Percentiles rank a stretch among this genome's conserved stretches.
These are phyloP conservation scores for Claviceps sp. DNA, from an alignment of 2,329 filamentous ascomycete genomes.

Conservation along the genomic window DNA sequence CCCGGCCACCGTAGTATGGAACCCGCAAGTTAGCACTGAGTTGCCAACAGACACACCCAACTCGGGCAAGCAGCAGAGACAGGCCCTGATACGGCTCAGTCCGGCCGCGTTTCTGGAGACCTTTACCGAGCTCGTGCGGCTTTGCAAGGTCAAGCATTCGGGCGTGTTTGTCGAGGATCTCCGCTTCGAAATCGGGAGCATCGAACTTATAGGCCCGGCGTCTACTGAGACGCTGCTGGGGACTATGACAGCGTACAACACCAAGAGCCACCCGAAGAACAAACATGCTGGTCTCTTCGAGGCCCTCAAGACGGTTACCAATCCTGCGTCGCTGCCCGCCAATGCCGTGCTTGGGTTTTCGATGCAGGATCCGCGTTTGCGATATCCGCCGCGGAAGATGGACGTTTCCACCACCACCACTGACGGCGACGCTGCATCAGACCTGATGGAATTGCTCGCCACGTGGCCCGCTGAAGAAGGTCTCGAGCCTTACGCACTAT, in stretches of 20 bases:
- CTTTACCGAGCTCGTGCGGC: conserved; percentile 47
- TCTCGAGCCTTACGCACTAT: conserved; percentile 41
- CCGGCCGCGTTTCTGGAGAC: conserved; percentile 64
- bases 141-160: conserved; percentile 47
- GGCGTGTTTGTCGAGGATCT: conserved; percentile 52
- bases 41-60: conserved; percentile 13
- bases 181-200: conserved; percentile 51
- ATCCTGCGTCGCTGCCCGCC: conserved; percentile 54
- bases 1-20: conserved; percentile 66
- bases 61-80: conserved; percentile 18
- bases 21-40: conserved; percentile 25
- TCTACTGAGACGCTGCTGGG: conserved; percentile 67
- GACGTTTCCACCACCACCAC: conserved; percentile 20
- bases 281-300: conserved; percentile 36
- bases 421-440: conserved; percentile 12
- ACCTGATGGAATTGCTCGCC: conserved; percentile 47
- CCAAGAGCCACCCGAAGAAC: conserved; percentile 13
- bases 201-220: conserved; percentile 49
- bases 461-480: conserved; percentile 51
- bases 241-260: conserved; percentile 43
- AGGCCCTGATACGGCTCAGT: conserved; percentile 62
- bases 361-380: conserved; percentile 65
- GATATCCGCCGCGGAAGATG: conserved; percentile 54
- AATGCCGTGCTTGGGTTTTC: conserved; percentile 61
- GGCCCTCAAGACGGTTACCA: conserved; percentile 45